Evolutionary conservation across 2,329 filamentous ascomycete species (phyloP).

Genomic region (Nemania abortiva): DNA sequence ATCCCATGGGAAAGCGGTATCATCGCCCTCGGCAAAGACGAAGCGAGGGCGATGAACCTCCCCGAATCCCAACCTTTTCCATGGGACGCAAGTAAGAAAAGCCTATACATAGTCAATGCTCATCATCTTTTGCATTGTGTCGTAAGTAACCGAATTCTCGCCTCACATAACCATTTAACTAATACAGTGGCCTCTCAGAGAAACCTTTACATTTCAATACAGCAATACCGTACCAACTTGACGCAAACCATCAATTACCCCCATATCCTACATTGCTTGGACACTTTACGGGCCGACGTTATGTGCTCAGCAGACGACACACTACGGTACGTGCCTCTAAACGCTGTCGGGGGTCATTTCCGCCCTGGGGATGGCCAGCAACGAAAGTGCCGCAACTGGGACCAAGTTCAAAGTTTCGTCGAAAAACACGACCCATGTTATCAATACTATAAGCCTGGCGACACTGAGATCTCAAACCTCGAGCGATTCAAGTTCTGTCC

Average conservation of each 20-base stretch:
- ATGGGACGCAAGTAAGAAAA: slow-evolving; percentile 8
- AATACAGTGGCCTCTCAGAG: background rate
- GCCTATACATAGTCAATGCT: slow-evolving; percentile 12
- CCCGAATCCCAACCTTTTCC: slow-evolving; percentile 10
- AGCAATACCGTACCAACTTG: slow-evolving; percentile 6
- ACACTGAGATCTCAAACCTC: background rate
- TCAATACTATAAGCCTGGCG: background rate
- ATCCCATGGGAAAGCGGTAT: slow-evolving; percentile 11
- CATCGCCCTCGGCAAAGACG: slow-evolving; percentile 6
- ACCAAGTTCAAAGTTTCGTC: background rate
- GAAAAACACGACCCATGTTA: slow-evolving; percentile 12
- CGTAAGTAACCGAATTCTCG: background rate
- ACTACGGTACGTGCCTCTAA: slow-evolving; percentile 6
- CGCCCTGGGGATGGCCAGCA: slow-evolving; percentile 2
- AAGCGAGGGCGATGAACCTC: slow-evolving; percentile 1
- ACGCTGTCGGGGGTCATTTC: background rate
- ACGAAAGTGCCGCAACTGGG: slow-evolving; percentile 9
- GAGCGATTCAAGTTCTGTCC: slow-evolving; percentile 15
- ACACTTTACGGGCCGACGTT: slow-evolving; percentile 5
- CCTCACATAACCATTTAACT: too few species aligned
- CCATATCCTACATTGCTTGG: slow-evolving; percentile 12
- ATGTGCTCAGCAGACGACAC: slow-evolving; percentile 11
- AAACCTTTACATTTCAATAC: slow-evolving; percentile 11
- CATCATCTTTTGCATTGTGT: slow-evolving; percentile 16
- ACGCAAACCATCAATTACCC: slow-evolving; percentile 2